Conservation (phyloP, 495 filamentous ascomycete genomes). For the Aspergillus sclerotiicarbonarius region DNA sequence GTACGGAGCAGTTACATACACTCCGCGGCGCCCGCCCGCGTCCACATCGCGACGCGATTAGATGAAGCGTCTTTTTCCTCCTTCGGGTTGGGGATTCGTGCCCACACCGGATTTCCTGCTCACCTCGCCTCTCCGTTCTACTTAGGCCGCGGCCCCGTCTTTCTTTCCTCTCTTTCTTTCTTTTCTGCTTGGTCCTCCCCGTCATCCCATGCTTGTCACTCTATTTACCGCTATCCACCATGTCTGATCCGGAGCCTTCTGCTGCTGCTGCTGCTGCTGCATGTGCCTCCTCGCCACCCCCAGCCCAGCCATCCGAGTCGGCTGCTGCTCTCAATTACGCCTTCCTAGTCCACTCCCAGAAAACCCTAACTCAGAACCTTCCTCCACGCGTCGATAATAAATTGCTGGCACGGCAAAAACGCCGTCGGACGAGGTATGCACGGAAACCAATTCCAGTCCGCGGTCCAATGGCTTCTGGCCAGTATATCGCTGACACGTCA, state of each 20-base stretch:
- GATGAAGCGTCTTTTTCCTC: not conserved
- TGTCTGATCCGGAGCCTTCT: conserved; percentile 40
- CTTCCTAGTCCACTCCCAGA: conserved; percentile 68
- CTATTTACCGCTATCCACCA: conserved; percentile 20
- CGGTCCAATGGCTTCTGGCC: not conserved
- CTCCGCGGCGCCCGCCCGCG: conserved; percentile 1
- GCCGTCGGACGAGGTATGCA: conserved; percentile 62
- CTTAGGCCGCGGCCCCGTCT: conserved; percentile 13
- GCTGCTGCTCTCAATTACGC: conserved; percentile 51
- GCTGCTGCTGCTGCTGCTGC: conserved; percentile 29
- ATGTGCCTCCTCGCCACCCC: conserved; percentile 38
- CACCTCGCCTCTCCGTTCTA: conserved; percentile 23
- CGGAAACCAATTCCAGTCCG: not conserved
- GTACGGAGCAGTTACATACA: not conserved
- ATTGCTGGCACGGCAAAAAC: conserved; percentile 63
- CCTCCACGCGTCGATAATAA: conserved; percentile 68
- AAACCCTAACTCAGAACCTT: conserved; percentile 59
- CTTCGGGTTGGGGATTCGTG: not conserved
- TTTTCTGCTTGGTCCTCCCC: conserved; percentile 4
- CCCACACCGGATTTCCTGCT: conserved; percentile 15
- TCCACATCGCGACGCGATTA: conserved; percentile 8
- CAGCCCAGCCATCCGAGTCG: conserved; percentile 36
- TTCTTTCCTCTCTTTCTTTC: conserved; percentile 15
- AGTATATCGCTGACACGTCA: conserved; percentile 1
- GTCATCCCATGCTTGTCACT: conserved; percentile 7